phyloP scores from a whole-genome alignment of 2,329 filamentous ascomycete species.

The Fusarium nematophilum region DNA sequence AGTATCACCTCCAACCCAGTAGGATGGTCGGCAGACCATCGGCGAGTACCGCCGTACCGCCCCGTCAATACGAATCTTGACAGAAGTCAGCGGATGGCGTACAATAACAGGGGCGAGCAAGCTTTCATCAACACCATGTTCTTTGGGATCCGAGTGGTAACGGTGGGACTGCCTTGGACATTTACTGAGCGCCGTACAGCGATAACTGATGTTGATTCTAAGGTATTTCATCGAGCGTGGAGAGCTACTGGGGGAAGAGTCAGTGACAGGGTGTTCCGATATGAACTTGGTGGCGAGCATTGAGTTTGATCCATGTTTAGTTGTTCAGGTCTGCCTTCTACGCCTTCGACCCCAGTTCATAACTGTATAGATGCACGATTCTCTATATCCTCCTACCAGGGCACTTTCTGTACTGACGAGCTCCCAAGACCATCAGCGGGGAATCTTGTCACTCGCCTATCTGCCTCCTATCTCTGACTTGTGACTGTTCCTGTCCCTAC shows the following conservation, averaged over 20 bases:
- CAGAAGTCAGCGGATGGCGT: not conserved
- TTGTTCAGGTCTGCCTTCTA: not conserved
- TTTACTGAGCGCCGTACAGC: not conserved
- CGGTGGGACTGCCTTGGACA: not conserved
- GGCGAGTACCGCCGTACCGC: not conserved
- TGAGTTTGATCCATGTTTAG: not conserved
- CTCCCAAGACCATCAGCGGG: no score
- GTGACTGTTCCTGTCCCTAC: no score
- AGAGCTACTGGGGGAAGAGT: not conserved
- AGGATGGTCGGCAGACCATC: not conserved
- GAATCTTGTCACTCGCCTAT: no score
- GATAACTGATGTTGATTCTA: not conserved
- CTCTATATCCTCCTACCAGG: no score
- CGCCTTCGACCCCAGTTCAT: no score
- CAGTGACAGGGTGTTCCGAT: not conserved
- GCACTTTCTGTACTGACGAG: no score
- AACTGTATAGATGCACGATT: no score
- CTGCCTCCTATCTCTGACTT: no score
- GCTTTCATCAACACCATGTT: not conserved
- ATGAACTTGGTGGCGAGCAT: not conserved
- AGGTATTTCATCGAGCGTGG: not conserved
- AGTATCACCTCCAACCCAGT: not conserved
- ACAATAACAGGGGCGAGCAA: not conserved
- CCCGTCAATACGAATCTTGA: not conserved
- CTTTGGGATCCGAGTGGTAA: not conserved